phyloP scores from a whole-genome alignment of 495 filamentous ascomycete species.

The Copromyces sp. region DNA sequence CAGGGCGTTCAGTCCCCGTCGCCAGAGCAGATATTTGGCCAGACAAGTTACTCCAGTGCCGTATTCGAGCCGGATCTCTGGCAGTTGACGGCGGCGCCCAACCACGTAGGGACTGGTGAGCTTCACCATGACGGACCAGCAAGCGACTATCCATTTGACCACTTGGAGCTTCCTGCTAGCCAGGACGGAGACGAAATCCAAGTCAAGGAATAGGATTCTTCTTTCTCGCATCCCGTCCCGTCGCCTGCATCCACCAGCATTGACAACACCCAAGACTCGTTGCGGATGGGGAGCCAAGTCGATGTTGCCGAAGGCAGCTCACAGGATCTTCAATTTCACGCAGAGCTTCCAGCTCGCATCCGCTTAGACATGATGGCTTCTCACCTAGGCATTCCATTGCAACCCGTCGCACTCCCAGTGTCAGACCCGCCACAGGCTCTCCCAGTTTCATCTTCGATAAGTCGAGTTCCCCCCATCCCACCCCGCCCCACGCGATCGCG shows the following conservation, averaged over 20 bases:
- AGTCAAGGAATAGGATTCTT: not conserved
- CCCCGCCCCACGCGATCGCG: not conserved
- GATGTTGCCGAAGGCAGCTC: not conserved
- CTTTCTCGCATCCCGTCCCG: not conserved
- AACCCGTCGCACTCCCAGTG: not conserved
- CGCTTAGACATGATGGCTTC: not conserved
- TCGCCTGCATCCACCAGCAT: too few relatives aligned
- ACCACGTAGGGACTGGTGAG: not conserved
- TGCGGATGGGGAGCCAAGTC: not conserved
- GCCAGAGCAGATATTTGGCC: not conserved
- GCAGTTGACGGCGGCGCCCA: not conserved
- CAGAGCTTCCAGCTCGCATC: not conserved
- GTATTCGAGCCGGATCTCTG: not conserved
- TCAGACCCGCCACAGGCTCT: not conserved
- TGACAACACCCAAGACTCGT: not conserved
- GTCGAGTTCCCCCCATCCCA: not conserved
- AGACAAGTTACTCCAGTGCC: not conserved
- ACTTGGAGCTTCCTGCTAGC: not conserved
- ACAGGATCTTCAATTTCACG: not conserved
- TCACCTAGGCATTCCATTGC: not conserved
- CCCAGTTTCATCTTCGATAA: fast-evolving
- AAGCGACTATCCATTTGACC: not conserved
- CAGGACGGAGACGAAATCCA: not conserved
- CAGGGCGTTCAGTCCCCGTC: not conserved
- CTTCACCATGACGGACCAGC: not conserved